Base-by-base conservation (phyloP, 441 rosid genomes). In the Erysimum cheiri region DNA sequence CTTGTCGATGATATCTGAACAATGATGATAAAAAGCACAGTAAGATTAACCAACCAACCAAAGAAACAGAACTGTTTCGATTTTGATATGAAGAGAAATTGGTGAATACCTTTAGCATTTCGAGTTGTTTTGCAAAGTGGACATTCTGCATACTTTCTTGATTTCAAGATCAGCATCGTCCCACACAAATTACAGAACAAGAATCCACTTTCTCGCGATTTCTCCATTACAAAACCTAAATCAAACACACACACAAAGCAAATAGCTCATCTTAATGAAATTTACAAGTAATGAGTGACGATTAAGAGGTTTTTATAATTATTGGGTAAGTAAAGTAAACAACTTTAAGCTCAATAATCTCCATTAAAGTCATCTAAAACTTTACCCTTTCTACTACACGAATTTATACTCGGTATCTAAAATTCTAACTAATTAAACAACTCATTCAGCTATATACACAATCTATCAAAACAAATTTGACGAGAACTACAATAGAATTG, bases 301-400 rank as follows among this genome's bases (percentile, higher is more conserved):
- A 26, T n/a, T n/a, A n/a, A n/a, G n/a, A n/a, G n/a, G n/a, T n/a
- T n/a, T n/a, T n/a, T n/a, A n/a, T n/a, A n/a, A n/a, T n/a, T n/a
- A n/a, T n/a, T 3, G 90, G 92, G 62, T 88, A 87, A 26, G 80
- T 80, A 79, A 93, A 93, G 79, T 77, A 57, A 32, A 87, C 85
- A 65, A 89, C 80, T 66, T 78, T 80, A 63, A 91, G 71, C 85
- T 89, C 92, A 54, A 88, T 69, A 55, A 52, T 86, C 85, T 60
- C 88, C 95, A 1, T 63, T 59, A 56, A 86, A 80, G 65, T 83
- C 95, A 26, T 81, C 83, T 69, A 93, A 31, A 10, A 43, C 63
- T 71, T 66, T 77, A 41, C 92, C 95, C 0, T 14, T 72, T 3
- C 62, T 63, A 75, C 87, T 88, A 26, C 28, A 26, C 28, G 28